phyloP scores from a whole-genome alignment of 2,329 filamentous ascomycete species.

The Fusarium burgessii region DNA sequence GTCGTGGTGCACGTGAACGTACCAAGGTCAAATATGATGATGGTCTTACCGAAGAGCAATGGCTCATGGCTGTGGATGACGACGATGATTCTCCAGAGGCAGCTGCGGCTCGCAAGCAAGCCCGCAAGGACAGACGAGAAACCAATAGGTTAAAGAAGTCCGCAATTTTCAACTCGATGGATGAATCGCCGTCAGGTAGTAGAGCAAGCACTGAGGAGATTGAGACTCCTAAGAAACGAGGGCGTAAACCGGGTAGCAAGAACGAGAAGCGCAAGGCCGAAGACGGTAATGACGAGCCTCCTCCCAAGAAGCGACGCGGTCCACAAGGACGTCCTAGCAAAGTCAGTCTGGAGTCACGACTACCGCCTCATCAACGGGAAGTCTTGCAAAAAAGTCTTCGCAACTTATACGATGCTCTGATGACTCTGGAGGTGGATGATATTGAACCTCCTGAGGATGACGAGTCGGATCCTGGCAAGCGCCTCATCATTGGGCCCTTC shows the following conservation, averaged over 20 bases:
- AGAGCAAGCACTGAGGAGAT: constrained; percentile 85
- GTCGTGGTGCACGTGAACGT: constrained; percentile 93
- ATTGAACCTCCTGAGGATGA: constrained; percentile 68
- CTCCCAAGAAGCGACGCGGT: constrained; percentile 81
- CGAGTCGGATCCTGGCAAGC: constrained; percentile 70
- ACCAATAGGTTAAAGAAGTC: constrained; percentile 77
- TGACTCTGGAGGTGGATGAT: constrained; percentile 85
- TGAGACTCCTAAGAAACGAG: constrained; percentile 83
- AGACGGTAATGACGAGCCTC: constrained; percentile 80
- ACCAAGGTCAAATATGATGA: constrained; percentile 97
- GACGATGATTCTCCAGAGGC: constrained; percentile 95
- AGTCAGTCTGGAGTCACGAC: constrained; percentile 57
- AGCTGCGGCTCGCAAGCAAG: constrained; percentile 89
- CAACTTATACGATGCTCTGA: constrained; percentile 81
- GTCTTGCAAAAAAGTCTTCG: constrained; percentile 85
- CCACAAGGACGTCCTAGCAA: constrained; percentile 78
- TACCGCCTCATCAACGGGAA: constrained; percentile 77
- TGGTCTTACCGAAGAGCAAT: constrained; percentile 97
- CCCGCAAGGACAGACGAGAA: constrained; percentile 83
- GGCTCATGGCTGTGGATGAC: constrained; percentile 97
- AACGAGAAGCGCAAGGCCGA: constrained; percentile 90
- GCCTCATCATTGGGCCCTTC: constrained; percentile 93
- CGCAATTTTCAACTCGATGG: constrained; percentile 53
- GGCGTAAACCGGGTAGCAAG: constrained; percentile 80
- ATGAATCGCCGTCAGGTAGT: constrained; percentile 83